Conservation (phyloP, 148 eudicot genomes). For the Camellia lanceoleosa region DNA sequence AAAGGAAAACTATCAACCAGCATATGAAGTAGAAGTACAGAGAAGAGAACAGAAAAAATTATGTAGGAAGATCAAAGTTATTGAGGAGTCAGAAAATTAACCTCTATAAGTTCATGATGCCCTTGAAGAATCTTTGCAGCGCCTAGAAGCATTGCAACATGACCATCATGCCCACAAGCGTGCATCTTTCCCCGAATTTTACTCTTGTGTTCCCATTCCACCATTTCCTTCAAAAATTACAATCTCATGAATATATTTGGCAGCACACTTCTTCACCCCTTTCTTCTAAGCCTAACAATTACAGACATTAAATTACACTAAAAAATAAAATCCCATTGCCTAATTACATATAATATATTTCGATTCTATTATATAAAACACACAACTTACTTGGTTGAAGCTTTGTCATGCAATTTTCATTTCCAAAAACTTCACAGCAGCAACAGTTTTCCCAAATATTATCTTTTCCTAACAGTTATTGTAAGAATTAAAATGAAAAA, state of each 20-base stretch:
- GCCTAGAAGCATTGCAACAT: slow-evolving; percentile 88
- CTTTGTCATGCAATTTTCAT: too few relatives aligned
- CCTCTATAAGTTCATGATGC: slow-evolving; percentile 55
- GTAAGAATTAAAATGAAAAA: too few relatives aligned
- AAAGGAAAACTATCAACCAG: background rate
- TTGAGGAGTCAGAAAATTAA: slow-evolving; percentile 20
- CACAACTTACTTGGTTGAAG: too few relatives aligned
- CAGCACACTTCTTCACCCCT: background rate
- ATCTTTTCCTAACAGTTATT: too few relatives aligned
- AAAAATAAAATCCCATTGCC: too few relatives aligned
- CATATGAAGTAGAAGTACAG: background rate
- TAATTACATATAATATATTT: too few relatives aligned
- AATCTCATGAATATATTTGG: background rate
- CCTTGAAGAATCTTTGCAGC: slow-evolving; percentile 87
- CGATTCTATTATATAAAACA: too few relatives aligned
- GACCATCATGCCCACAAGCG: slow-evolving; percentile 90
- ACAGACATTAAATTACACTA: too few relatives aligned
- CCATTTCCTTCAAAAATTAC: slow-evolving; percentile 53
- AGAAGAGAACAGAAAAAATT: background rate
- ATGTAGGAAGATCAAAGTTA: background rate
- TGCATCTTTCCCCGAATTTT: slow-evolving; percentile 80
- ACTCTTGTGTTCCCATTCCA: slow-evolving; percentile 90
- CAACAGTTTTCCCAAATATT: too few relatives aligned
- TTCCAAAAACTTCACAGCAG: too few relatives aligned
- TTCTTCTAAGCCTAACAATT: background rate